Evolutionary conservation across 345 rosid genomes (phyloP).

Genomic region (Sonneratia caseolaris): DNA sequence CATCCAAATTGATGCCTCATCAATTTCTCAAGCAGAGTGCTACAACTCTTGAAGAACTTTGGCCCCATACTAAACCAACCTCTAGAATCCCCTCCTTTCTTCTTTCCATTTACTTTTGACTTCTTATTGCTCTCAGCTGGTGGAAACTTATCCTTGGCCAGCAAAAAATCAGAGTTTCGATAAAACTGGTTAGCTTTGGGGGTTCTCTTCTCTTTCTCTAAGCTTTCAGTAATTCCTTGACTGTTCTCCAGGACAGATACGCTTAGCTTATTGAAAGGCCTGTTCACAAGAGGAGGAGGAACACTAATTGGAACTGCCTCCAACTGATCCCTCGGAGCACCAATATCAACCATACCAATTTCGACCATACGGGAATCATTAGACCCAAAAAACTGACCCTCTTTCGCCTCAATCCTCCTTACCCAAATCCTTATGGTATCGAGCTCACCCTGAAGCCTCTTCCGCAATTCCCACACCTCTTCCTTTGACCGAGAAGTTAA

Average conservation of each 20-base stretch:
- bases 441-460: slow-evolving; percentile 75
- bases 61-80: slow-evolving; percentile 45
- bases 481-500: slow-evolving; percentile 46
- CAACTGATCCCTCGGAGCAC: slow-evolving; percentile 46
- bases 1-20: slow-evolving; percentile 97
- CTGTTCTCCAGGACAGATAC: slow-evolving; percentile 65
- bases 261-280: slow-evolving; percentile 67
- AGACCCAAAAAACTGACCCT: slow-evolving; percentile 39
- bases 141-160: slow-evolving; percentile 94
- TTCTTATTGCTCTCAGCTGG: slow-evolving; percentile 95
- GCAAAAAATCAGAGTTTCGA: slow-evolving; percentile 84
- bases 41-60: slow-evolving; percentile 63
- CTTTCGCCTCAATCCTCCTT: slow-evolving; percentile 72
- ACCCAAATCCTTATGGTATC: slow-evolving; percentile 61
- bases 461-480: slow-evolving; percentile 53
- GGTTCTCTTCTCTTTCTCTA: slow-evolving; percentile 95
- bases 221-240: slow-evolving; percentile 46
- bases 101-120: slow-evolving; percentile 67
- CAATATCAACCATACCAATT: slow-evolving; percentile 37
- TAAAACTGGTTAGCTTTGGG: slow-evolving; percentile 97
- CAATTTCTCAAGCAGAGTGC: slow-evolving; percentile 69
- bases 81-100: slow-evolving; percentile 55
- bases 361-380: slow-evolving; percentile 21
- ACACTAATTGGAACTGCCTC: slow-evolving; percentile 51
- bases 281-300: slow-evolving; percentile 37